Evolutionary conservation across 352 stramenopile species (phyloP).

Genomic region (Phytophthora constricta): DNA sequence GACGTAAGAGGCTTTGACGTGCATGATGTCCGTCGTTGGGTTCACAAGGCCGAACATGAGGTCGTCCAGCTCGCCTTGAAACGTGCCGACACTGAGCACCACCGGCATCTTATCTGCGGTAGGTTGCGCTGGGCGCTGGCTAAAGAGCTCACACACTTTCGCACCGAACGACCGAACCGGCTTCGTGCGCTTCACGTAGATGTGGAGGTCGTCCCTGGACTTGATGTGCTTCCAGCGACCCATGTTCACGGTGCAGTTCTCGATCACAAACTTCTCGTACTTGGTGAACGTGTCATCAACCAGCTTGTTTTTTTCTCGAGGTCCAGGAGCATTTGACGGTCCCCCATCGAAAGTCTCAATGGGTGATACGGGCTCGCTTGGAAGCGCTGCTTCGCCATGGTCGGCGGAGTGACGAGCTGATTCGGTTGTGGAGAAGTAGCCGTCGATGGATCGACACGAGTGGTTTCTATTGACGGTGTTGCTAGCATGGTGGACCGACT

Average conservation of each 20-base stretch:
- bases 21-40: constrained; percentile 36
- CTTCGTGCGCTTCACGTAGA: constrained; percentile 13
- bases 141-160: background rate
- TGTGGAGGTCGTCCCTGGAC: constrained; percentile 20
- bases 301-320: constrained; percentile 4
- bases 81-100: constrained; percentile 27
- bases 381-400: constrained; percentile 41
- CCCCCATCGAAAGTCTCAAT: constrained; percentile 16
- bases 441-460: background rate
- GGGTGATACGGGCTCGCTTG: constrained; percentile 28
- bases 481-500: background rate
- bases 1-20: constrained; percentile 41
- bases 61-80: constrained; percentile 36
- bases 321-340: constrained; percentile 12
- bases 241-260: constrained; percentile 8
- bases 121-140: too few relatives aligned
- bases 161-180: background rate
- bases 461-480: constrained; percentile 1
- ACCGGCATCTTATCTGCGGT: background rate
- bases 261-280: constrained; percentile 20
- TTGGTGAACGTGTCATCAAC: constrained; percentile 21
- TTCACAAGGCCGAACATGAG: constrained; percentile 47
- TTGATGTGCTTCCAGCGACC: constrained; percentile 23
- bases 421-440: constrained; percentile 39
- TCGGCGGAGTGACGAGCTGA: constrained; percentile 21